Percentiles rank a stretch among this genome's conserved stretches.
phyloP scores from a whole-genome alignment of 225 moss, liverwort and hornwort species.

The Marchantia polymorpha region DNA sequence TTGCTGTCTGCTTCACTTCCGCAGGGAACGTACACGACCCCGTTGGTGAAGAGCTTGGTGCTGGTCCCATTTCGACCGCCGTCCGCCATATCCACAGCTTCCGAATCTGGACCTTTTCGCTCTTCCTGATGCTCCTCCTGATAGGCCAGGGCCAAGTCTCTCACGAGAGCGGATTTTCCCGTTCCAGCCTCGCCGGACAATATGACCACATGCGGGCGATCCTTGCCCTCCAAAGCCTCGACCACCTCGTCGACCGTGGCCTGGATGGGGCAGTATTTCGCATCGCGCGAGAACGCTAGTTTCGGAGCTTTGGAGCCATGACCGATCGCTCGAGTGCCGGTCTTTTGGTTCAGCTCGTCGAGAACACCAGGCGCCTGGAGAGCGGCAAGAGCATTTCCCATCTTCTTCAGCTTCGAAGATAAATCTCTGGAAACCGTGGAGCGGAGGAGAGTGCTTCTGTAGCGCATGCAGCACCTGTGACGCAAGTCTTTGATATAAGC shows the following conservation, averaged over 20 bases:
- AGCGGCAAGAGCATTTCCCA: neutral
- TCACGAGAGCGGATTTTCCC: slow-evolving; percentile 25
- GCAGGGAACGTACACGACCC: neutral
- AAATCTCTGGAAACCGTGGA: neutral
- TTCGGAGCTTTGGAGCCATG: neutral
- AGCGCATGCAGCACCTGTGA: neutral
- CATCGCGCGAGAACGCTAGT: slow-evolving; percentile 18
- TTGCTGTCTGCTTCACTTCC: slow-evolving; percentile 8
- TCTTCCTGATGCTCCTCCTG: neutral
- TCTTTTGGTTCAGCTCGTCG: neutral
- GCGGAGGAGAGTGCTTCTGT: neutral
- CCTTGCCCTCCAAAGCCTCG: slow-evolving; percentile 16
- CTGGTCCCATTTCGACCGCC: neutral
- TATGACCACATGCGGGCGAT: slow-evolving; percentile 15
- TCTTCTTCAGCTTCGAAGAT: neutral
- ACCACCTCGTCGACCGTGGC: slow-evolving; percentile 11
- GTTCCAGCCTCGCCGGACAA: slow-evolving; percentile 27
- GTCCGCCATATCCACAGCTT: neutral
- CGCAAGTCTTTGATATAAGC: neutral
- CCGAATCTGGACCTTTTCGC: neutral
- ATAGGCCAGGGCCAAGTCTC: slow-evolving; percentile 22
- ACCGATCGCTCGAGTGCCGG: neutral
- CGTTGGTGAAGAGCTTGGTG: neutral
- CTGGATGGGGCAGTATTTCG: slow-evolving; percentile 15
- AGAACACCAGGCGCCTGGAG: neutral